Evolutionary conservation across 2,329 filamentous ascomycete genomes (phyloP).

Genomic region (Lecanicillium sp.): DNA sequence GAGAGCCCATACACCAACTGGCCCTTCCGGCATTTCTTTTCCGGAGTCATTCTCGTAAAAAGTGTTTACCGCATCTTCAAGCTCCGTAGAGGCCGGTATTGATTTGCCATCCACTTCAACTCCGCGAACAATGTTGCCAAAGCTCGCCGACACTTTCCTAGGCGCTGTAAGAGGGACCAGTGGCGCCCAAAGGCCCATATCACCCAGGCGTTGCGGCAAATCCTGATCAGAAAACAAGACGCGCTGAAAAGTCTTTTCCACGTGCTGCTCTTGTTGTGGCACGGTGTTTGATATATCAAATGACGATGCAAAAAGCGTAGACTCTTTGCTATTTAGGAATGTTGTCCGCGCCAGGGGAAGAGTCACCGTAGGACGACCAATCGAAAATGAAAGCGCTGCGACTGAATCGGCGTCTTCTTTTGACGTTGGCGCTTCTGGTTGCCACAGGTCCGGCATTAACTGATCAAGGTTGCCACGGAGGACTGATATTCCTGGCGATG

Average conservation of each 20-base stretch:
- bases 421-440: slow-evolving; percentile 16
- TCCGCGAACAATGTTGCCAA: slow-evolving; percentile 72
- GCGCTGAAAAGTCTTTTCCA: slow-evolving; percentile 31
- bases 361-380: slow-evolving; percentile 32
- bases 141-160: slow-evolving; percentile 52
- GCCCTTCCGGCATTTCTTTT: slow-evolving; percentile 19
- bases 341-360: slow-evolving; percentile 70
- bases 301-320: slow-evolving; percentile 42
- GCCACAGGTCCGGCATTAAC: slow-evolving; percentile 40
- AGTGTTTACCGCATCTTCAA: slow-evolving; percentile 55
- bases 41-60: slow-evolving; percentile 39
- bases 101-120: slow-evolving; percentile 39
- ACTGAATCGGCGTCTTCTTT: slow-evolving; percentile 24
- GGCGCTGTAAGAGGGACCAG: slow-evolving; percentile 56
- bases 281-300: slow-evolving; percentile 17
- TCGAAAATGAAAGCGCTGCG: slow-evolving; percentile 32
- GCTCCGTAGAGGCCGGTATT: slow-evolving; percentile 60
- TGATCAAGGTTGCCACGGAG: slow-evolving; percentile 31
- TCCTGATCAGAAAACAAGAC: slow-evolving; percentile 19
- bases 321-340: slow-evolving; percentile 59
- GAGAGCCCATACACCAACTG: slow-evolving; percentile 64
- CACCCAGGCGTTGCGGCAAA: slow-evolving; percentile 13
- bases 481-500: slow-evolving; percentile 40
- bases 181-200: slow-evolving; percentile 29
- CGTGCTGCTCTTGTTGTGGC: slow-evolving; percentile 16